A percentile compares a stretch with the other conserved stretches of the same genome.
Conservation (phyloP, 805 yeast genomes). For the Kodamaea hsintzibuensis region DNA sequence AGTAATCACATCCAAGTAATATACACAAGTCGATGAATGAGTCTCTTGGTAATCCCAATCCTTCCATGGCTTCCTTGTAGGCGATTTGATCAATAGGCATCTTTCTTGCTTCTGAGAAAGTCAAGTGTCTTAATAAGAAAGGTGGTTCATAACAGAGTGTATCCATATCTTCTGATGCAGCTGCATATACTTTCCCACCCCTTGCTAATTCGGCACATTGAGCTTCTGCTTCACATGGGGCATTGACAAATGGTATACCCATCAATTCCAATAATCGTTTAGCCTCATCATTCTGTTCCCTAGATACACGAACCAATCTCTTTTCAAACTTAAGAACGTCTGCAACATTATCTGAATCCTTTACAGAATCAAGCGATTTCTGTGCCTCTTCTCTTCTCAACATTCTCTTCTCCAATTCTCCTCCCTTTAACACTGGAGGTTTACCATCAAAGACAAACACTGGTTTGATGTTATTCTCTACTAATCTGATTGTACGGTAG, state of each 20-base stretch:
- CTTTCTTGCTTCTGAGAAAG: constrained; percentile 92
- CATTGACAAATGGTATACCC: constrained; percentile 94
- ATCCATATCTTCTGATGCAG: constrained; percentile 99
- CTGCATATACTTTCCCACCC: constrained; percentile 90
- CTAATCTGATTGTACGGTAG: constrained; percentile 86
- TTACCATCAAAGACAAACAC: constrained; percentile 97
- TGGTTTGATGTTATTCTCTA: constrained; percentile 93
- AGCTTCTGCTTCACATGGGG: constrained; percentile 99
- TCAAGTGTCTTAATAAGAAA: constrained; percentile 78
- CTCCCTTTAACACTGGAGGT: constrained; percentile 92
- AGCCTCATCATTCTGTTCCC: constrained; percentile 93
- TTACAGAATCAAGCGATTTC: constrained; percentile 68
- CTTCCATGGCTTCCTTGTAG: constrained; percentile 67
- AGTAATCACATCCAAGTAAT: constrained; percentile 93
- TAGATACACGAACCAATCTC: constrained; percentile 84
- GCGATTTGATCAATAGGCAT: constrained; percentile 86
- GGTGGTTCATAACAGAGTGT: constrained; percentile 92
- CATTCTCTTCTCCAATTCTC: constrained; percentile 85
- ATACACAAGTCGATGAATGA: constrained; percentile 92
- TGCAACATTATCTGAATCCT: constrained; percentile 78
- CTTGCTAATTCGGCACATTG: constrained; percentile 94
- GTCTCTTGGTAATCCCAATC: constrained; percentile 67
- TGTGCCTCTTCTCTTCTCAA: constrained; percentile 82
- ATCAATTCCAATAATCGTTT: constrained; percentile 73
- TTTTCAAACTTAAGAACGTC: constrained; percentile 77